Evolutionary conservation across 2,329 filamentous ascomycete species (phyloP).

Genomic region (Trichoderma koningii): DNA sequence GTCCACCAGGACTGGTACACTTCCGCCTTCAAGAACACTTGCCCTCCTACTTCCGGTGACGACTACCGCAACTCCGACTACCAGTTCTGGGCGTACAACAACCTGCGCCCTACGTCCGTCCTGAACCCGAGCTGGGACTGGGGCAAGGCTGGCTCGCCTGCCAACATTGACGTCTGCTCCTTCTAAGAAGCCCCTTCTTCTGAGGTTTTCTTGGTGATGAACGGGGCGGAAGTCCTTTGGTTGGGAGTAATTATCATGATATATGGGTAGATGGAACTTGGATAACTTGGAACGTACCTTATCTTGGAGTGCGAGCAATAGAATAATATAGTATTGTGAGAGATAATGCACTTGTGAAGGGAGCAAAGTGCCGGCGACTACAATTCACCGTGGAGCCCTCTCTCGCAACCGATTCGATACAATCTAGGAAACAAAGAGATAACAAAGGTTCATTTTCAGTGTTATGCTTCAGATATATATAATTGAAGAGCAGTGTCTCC

Average conservation of each 20-base stretch:
- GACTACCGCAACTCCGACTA: conserved; percentile 31
- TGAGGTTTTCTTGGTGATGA: no score
- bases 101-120: conserved; percentile 28
- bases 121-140: conserved; percentile 29
- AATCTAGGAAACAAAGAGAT: background rate
- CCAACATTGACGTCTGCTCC: conserved; percentile 29
- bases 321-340: no score
- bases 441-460: background rate
- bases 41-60: conserved; percentile 27
- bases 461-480: background rate
- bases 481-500: background rate
- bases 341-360: no score
- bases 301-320: no score
- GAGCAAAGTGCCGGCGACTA: no score
- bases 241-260: background rate
- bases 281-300: background rate
- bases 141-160: conserved; percentile 29
- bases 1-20: conserved; percentile 31
- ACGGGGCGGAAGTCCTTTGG: background rate
- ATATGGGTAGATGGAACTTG: background rate
- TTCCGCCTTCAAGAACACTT: conserved; percentile 29
- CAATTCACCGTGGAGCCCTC: no score
- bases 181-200: conserved; percentile 1
- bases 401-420: no score
- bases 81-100: conserved; percentile 30